Evolutionary conservation across 257 asterid genomes (phyloP).

Genomic region (Scutellaria barbata): DNA sequence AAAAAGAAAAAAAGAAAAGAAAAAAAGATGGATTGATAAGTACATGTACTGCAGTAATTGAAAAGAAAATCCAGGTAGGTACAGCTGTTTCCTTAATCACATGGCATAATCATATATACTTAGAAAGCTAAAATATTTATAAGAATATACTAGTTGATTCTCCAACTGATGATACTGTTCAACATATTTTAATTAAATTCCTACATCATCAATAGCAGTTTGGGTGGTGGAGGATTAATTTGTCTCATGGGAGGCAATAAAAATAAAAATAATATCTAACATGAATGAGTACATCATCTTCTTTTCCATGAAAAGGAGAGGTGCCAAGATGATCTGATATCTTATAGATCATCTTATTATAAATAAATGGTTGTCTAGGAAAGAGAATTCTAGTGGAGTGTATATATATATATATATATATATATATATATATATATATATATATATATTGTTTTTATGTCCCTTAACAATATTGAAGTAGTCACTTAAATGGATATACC

Average conservation of each 20-base stretch:
- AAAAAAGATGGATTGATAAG: background rate
- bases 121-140: background rate
- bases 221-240: constrained; percentile 31
- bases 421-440: no score
- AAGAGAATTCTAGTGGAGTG: no score
- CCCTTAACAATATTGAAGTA: no score
- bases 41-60: constrained; percentile 25
- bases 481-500: no score
- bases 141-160: constrained; percentile 11
- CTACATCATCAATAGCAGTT: background rate
- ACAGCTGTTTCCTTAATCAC: constrained; percentile 34
- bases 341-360: no score
- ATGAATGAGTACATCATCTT: constrained; percentile 13
- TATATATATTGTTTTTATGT: no score
- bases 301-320: background rate
- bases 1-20: no score
- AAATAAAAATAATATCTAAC: background rate
- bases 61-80: constrained; percentile 18
- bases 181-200: background rate
- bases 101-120: constrained; percentile 33
- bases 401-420: no score
- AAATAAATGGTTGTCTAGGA: no score
- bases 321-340: no score
- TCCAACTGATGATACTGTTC: background rate
- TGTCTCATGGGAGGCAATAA: background rate